A percentile compares a stretch with the other conserved stretches of the same genome.
Conservation (phyloP, 352 stramenopile genomes). For the Phytopythium chamaehyphon region DNA sequence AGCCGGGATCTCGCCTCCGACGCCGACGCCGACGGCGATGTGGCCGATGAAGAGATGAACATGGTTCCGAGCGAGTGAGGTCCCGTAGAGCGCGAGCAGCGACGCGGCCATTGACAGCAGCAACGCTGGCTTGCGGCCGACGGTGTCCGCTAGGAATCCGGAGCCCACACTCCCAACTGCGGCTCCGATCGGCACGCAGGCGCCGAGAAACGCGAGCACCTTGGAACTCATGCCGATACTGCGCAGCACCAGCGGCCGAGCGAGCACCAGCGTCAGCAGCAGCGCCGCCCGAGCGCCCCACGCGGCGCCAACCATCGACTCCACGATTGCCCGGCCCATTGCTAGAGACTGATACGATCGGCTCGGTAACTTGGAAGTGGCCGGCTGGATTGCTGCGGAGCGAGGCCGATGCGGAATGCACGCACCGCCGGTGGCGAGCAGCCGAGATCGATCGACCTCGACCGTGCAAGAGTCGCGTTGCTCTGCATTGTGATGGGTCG, state of each 20-base stretch:
- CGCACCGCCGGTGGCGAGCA: too few species aligned
- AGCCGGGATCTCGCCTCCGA: constrained; percentile 1
- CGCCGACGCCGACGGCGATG: background rate
- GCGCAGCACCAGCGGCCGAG: background rate
- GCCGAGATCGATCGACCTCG: too few species aligned
- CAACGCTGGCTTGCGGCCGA: constrained; percentile 1
- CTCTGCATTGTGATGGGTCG: too few species aligned
- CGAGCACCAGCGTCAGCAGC: constrained; percentile 1
- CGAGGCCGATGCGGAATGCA: too few species aligned
- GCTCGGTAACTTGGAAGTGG: too few species aligned
- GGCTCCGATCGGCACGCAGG: background rate
- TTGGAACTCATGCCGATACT: constrained; percentile 8
- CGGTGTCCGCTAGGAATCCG: background rate
- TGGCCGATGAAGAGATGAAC: constrained; percentile 2
- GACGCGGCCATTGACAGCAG: background rate
- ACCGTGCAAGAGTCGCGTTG: too few species aligned
- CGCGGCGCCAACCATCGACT: background rate
- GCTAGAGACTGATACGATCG: too few species aligned
- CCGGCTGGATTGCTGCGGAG: too few species aligned
- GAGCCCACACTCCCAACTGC: background rate
- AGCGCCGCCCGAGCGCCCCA: background rate
- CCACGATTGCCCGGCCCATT: too few species aligned
- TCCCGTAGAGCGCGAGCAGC: background rate
- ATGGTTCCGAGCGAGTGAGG: background rate
- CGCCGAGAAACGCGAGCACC: background rate